A percentile compares a stretch with the other conserved stretches of the same genome.
phyloP scores from a whole-genome alignment of 208 protist species.

The Trypanosoma congolense region DNA sequence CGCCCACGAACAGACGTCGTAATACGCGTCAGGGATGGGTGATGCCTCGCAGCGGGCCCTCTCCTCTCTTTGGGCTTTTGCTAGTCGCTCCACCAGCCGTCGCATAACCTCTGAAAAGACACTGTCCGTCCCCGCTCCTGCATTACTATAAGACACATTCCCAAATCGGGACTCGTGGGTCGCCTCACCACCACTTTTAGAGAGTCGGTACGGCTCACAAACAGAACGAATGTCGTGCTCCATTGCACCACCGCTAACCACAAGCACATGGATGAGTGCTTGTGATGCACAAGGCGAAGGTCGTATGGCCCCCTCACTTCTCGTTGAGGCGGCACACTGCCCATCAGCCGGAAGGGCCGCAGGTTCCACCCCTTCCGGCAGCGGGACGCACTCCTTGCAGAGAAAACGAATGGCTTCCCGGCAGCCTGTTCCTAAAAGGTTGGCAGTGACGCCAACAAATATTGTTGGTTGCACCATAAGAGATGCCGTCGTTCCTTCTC shows the following conservation, averaged over 20 bases:
- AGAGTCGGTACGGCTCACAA: constrained; percentile 47
- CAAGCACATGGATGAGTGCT: constrained; percentile 41
- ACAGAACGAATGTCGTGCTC: constrained; percentile 85
- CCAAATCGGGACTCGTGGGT: constrained; percentile 44
- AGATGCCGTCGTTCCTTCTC: background rate
- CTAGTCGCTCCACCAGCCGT: constrained; percentile 36
- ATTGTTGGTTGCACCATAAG: constrained; percentile 43
- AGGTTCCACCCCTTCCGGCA: constrained; percentile 16
- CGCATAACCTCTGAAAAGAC: constrained; percentile 63
- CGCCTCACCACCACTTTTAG: constrained; percentile 38
- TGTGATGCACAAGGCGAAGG: constrained; percentile 10
- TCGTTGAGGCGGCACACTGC: background rate
- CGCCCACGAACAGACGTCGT: constrained; percentile 55
- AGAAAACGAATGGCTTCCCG: constrained; percentile 78
- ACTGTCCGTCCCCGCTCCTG: background rate
- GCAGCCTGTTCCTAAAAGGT: constrained; percentile 80
- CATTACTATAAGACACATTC: constrained; percentile 48
- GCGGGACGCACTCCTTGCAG: constrained; percentile 53
- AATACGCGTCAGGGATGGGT: constrained; percentile 23
- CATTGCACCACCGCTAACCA: constrained; percentile 81
- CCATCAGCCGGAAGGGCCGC: constrained; percentile 17
- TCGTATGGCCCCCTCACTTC: background rate
- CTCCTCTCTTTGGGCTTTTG: constrained; percentile 26
- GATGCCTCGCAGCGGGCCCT: constrained; percentile 7
- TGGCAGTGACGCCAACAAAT: constrained; percentile 73